phyloP scores from a whole-genome alignment of 2,329 filamentous ascomycete genomes.

The Fusarium sp. region DNA sequence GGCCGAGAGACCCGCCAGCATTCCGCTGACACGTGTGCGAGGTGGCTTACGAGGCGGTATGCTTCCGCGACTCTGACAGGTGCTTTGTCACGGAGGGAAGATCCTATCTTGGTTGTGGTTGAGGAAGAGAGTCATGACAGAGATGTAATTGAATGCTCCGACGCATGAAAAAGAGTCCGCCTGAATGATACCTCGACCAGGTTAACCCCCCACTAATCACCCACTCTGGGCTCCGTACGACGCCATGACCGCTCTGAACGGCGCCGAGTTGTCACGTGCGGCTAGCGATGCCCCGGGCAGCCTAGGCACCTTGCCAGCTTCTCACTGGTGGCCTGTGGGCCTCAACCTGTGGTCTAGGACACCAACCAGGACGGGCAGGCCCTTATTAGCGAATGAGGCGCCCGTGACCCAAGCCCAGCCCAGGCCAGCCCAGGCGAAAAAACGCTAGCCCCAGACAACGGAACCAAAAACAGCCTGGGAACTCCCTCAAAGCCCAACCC shows the following conservation, averaged over 20 bases:
- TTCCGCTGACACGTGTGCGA: slow-evolving; percentile 26
- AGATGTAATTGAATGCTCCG: slow-evolving; percentile 17
- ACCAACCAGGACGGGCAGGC: slow-evolving; percentile 1
- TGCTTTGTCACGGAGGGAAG: neutral
- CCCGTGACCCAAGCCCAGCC: slow-evolving; percentile 23
- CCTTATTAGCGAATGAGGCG: slow-evolving; percentile 33
- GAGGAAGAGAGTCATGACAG: slow-evolving; percentile 24
- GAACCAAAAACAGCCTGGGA: slow-evolving; percentile 35
- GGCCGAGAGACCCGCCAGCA: slow-evolving; percentile 2
- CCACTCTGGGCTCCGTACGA: slow-evolving; percentile 5
- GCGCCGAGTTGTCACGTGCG: slow-evolving; percentile 22
- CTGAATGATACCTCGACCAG: neutral
- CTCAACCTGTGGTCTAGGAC: slow-evolving; percentile 18
- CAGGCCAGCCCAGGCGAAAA: slow-evolving; percentile 24
- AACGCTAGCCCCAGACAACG: slow-evolving; percentile 33
- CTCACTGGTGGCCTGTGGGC: slow-evolving; percentile 21
- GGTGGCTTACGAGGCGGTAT: neutral
- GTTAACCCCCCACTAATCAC: neutral
- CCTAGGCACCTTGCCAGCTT: neutral
- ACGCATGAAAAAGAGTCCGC: neutral
- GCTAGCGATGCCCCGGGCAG: neutral
- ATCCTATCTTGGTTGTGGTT: neutral
- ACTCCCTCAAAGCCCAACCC: slow-evolving; percentile 31
- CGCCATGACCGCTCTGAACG: slow-evolving; percentile 14
- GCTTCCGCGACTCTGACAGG: neutral